A percentile compares a stretch with the other conserved stretches of the same genome.
Evolutionary conservation across 106 monocot genomes (phyloP).

Genomic region (Xerophyta viscosa): DNA sequence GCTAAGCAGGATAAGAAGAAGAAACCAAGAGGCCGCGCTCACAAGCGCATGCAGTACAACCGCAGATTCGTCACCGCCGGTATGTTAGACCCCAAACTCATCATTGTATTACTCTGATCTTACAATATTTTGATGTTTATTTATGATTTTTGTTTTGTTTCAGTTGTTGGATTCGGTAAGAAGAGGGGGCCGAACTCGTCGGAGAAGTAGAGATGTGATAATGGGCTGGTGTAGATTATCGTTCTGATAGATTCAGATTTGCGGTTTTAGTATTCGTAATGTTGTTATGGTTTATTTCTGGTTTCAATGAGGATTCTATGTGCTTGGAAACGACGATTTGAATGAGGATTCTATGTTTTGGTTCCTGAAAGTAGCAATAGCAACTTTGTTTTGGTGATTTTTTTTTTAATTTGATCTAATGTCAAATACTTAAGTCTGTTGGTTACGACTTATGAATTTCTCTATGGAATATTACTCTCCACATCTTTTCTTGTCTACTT

Average conservation of each 20-base stretch:
- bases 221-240: too few relatives aligned
- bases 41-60: conserved; percentile 73
- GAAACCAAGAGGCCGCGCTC: conserved; percentile 43
- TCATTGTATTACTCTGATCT: neutral
- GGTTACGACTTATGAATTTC: too few relatives aligned
- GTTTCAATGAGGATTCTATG: too few relatives aligned
- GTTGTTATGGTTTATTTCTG: neutral
- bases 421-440: too few relatives aligned
- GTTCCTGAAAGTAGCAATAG: too few relatives aligned
- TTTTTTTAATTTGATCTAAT: too few relatives aligned
- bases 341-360: too few relatives aligned
- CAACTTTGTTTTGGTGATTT: too few relatives aligned
- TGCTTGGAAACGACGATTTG: too few relatives aligned
- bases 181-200: conserved; percentile 14
- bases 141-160: neutral
- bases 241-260: neutral
- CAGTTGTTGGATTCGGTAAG: conserved; percentile 20
- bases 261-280: neutral
- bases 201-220: conserved; percentile 7
- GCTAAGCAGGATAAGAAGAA: conserved; percentile 63
- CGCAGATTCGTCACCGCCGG: conserved; percentile 77
- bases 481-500: too few relatives aligned
- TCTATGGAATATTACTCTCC: too few relatives aligned
- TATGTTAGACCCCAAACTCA: neutral
- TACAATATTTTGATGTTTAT: neutral